These are phyloP conservation scores for Penicillium mononematosum DNA, from an alignment of 495 filamentous ascomycete species.

Conservation along the genomic window DNA sequence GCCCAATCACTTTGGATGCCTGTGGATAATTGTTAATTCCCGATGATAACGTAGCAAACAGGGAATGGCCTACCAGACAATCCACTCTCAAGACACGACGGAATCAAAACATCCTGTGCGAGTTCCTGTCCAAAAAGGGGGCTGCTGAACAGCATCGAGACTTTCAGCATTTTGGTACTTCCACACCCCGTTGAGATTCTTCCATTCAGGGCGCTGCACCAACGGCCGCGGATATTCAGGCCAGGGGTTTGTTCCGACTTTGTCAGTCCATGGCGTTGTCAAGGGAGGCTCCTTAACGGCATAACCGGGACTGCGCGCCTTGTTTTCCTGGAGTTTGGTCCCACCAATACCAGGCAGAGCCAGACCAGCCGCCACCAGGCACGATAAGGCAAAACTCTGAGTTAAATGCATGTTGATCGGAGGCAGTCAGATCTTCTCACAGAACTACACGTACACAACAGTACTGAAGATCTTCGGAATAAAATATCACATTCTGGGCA, in stretches of 20 bases:
- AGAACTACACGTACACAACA: not conserved
- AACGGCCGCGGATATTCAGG: conserved; percentile 66
- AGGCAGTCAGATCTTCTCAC: not conserved
- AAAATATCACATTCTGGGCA: conserved; percentile 2
- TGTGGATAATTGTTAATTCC: conserved; percentile 23
- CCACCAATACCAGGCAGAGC: conserved; percentile 16
- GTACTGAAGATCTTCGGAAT: not conserved
- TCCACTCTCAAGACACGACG: conserved; percentile 63
- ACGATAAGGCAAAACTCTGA: conserved; percentile 14
- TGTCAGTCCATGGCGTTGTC: conserved; percentile 60
- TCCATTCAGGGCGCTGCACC: conserved; percentile 56
- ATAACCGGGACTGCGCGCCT: conserved; percentile 26
- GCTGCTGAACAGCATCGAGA: conserved; percentile 39
- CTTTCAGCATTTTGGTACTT: conserved; percentile 51
- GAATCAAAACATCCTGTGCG: conserved; percentile 54
- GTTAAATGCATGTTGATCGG: conserved; percentile 20
- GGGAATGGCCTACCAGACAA: conserved; percentile 41
- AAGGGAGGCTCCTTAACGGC: conserved; percentile 44
- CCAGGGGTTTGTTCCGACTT: conserved; percentile 63
- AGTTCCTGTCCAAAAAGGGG: conserved; percentile 44
- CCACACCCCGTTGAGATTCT: conserved; percentile 67
- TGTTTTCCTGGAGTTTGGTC: conserved; percentile 1
- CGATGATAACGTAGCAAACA: not conserved
- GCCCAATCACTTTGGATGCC: conserved; percentile 51
- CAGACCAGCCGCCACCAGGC: conserved; percentile 17